These are phyloP conservation scores for Litsea cubeba DNA, from an alignment of 164 flowering plant species.

Conservation along the genomic window DNA sequence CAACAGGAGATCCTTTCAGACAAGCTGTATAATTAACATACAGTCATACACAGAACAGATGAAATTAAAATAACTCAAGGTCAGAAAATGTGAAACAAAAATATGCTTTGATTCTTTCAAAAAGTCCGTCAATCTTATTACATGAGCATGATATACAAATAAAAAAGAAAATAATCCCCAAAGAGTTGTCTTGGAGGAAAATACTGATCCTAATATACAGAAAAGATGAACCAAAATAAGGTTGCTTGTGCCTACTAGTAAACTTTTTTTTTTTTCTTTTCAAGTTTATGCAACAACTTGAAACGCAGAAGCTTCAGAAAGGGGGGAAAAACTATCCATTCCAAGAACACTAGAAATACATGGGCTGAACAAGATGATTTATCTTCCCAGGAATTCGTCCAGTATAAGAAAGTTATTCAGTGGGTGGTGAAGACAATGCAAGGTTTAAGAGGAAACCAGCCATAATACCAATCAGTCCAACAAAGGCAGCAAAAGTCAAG, in stretches of 20 bases:
- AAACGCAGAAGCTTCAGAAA: neutral
- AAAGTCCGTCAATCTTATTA: neutral
- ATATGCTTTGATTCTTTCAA: too few species aligned
- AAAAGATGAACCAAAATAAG: neutral
- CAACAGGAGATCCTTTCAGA: too few species aligned
- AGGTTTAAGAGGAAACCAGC: slow-evolving; percentile 63
- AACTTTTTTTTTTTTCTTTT: neutral
- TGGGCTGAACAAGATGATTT: slow-evolving; percentile 7
- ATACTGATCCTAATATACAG: neutral
- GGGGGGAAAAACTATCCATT: slow-evolving; percentile 9
- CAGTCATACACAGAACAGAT: neutral
- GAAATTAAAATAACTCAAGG: neutral
- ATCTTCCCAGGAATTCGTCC: slow-evolving; percentile 6
- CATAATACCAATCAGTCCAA: slow-evolving; percentile 60
- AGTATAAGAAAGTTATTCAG: slow-evolving; percentile 18
- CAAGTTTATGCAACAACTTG: neutral
- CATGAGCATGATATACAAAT: neutral
- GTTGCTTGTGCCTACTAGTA: neutral
- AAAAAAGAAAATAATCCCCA: neutral
- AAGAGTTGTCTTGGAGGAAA: neutral
- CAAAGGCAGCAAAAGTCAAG: slow-evolving; percentile 50
- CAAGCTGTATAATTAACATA: too few species aligned
- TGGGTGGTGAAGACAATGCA: slow-evolving; percentile 41
- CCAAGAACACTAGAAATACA: slow-evolving; percentile 10
- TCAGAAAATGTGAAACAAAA: too few species aligned